These are phyloP conservation scores for Peronospora destructor DNA, from an alignment of 352 stramenopile genomes.

Conservation along the genomic window DNA sequence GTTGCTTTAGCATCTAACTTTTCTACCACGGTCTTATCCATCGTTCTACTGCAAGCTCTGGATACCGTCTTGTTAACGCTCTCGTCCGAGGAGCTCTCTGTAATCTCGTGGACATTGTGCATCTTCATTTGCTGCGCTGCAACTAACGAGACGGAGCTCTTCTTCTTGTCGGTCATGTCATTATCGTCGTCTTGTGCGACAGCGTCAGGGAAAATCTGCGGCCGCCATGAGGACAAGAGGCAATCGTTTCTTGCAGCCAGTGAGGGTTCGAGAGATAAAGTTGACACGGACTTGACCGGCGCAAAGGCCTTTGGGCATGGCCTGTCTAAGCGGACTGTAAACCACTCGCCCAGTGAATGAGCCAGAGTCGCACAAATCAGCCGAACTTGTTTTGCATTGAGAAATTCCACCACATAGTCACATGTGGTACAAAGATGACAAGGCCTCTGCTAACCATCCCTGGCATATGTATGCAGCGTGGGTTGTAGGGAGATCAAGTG, in stretches of 20 bases:
- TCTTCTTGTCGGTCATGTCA: conserved; percentile 1
- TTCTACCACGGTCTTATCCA: background rate
- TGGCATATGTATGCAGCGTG: no score
- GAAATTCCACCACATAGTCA: no score
- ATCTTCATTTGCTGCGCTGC: conserved; percentile 2
- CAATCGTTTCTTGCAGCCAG: background rate
- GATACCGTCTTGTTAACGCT: conserved; percentile 13
- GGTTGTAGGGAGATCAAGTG: no score
- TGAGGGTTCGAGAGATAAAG: no score
- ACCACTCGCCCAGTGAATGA: conserved; percentile 9
- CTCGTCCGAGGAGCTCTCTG: conserved; percentile 38
- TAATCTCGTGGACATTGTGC: conserved; percentile 29
- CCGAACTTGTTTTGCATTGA: no score
- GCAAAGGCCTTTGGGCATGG: conserved; percentile 22
- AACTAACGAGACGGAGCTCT: background rate
- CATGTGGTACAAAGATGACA: no score
- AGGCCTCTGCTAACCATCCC: no score
- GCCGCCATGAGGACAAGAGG: conserved; percentile 8
- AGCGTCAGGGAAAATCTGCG: conserved; percentile 1
- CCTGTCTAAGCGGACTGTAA: conserved; percentile 24
- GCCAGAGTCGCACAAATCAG: no score
- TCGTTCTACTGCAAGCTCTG: background rate
- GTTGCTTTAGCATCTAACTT: background rate
- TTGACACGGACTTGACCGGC: no score
- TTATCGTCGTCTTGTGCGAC: conserved; percentile 1